Evolutionary conservation across 225 moss, liverwort and hornwort genomes (phyloP).

Genomic region (Pseudisothecium myosuroides): DNA sequence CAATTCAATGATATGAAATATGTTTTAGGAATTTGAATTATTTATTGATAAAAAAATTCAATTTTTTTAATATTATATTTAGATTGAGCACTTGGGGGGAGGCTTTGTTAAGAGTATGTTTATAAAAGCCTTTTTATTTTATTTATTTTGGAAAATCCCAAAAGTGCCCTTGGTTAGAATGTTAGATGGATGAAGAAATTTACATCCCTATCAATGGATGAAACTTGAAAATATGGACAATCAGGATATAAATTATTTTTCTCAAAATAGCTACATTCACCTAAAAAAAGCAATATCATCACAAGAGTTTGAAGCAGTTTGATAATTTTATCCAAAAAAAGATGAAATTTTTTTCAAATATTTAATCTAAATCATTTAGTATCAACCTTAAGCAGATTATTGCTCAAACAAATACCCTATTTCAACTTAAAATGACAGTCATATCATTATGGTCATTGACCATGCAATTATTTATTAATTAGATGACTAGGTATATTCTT

Average conservation of each 20-base stretch:
- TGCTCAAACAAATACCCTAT: background rate
- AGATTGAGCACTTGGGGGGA: background rate
- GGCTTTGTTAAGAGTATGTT: background rate
- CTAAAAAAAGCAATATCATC: background rate
- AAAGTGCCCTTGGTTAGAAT: background rate
- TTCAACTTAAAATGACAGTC: background rate
- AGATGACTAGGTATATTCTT: background rate
- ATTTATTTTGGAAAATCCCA: background rate
- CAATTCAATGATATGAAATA: background rate
- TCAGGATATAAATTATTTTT: fast-evolving
- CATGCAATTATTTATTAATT: background rate
- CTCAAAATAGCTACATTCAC: background rate
- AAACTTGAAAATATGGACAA: background rate
- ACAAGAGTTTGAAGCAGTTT: background rate
- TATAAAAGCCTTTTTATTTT: background rate
- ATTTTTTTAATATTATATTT: background rate
- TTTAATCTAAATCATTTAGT: background rate
- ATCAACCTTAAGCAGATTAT: background rate
- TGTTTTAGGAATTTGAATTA: background rate
- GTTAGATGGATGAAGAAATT: background rate
- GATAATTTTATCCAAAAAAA: no score
- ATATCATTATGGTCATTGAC: no score
- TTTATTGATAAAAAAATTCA: background rate
- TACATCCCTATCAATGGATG: no score
- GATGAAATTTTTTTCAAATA: background rate